Evolutionary conservation across 73 alveolate genomes (phyloP), one percentile per base, ranked within the genome.

Genomic region (Paramecium primaurelia): DNA sequence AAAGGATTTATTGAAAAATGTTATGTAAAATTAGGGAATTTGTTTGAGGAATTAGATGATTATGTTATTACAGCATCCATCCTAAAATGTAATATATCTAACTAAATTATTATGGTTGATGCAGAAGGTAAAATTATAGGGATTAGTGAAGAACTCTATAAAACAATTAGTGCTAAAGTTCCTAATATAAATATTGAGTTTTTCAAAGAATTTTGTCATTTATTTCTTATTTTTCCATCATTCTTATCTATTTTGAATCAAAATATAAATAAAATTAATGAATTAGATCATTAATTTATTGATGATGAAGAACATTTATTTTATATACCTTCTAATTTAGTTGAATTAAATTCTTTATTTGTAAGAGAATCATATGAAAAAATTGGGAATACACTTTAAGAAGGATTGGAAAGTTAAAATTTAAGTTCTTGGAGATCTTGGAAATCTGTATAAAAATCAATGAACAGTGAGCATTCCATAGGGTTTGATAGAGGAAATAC

Each of bases 301-400:
- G 91, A 80, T 3, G 91, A 80, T 45, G 91, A 80, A 49, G 91
- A 80, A 42, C 73, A 80, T 80, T 7, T 80, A 45, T 80, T 80
- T 18, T 80, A 80, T 26, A 26, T 80, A 8, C 91, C 91, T 20
- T 25, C 49, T 4, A 42, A 80, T 45, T 12, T 80, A 20, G 18
- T 80, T 11, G 91, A 80, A 80, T 25, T 80, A 4, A 80, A 80
- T 80, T 32, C 77, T 44, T 12, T 25, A 80, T 80, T 80, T 49
- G 36, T 80, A 20, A 80, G 91, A 47, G 71, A 80, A 80, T 80
- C 34, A 2, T 80, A 80, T 44, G 91, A 80, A 47, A 28, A 25
- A 8, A 10, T 18, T 1, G 91, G 91, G 3, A 80, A 80, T 18
- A 28, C 75, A 22, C 12, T 73, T 4, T 16, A 64, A 64, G 84